Conservation (phyloP, 2,329 filamentous ascomycete genomes). For the Catunica adiposa region DNA sequence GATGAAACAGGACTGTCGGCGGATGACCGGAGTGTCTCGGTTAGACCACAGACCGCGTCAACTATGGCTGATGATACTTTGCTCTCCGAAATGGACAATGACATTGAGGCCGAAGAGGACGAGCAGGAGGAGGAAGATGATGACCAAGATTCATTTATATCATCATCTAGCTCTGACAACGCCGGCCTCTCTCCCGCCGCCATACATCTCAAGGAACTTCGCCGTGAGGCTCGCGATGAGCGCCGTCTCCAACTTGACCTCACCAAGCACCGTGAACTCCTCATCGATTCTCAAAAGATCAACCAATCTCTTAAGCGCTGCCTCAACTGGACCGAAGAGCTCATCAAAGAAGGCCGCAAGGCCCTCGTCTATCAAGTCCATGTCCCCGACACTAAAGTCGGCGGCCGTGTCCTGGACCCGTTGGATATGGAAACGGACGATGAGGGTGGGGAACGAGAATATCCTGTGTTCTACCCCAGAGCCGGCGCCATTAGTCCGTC, state of each 20-base stretch:
- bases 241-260: constrained; percentile 72
- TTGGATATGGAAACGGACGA: constrained; percentile 43
- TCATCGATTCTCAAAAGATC: constrained; percentile 84
- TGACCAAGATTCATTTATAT: constrained; percentile 31
- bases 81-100: neutral
- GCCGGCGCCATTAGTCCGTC: constrained; percentile 11
- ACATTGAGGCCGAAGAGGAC: constrained; percentile 21
- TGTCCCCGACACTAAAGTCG: constrained; percentile 63
- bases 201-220: constrained; percentile 27
- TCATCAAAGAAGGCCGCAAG: constrained; percentile 77
- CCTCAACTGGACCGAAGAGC: constrained; percentile 71
- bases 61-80: neutral
- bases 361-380: constrained; percentile 70
- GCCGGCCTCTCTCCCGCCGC: constrained; percentile 25
- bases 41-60: neutral
- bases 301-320: constrained; percentile 88
- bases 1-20: constrained; percentile 8
- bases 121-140: constrained; percentile 28
- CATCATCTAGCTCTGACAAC: constrained; percentile 31
- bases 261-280: constrained; percentile 70
- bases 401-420: constrained; percentile 57
- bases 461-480: constrained; percentile 14
- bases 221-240: constrained; percentile 58
- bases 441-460: constrained; percentile 7
- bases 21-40: neutral